These are phyloP conservation scores for Pseudopyricularia javanii DNA, from an alignment of 2,329 filamentous ascomycete genomes.

Conservation along the genomic window DNA sequence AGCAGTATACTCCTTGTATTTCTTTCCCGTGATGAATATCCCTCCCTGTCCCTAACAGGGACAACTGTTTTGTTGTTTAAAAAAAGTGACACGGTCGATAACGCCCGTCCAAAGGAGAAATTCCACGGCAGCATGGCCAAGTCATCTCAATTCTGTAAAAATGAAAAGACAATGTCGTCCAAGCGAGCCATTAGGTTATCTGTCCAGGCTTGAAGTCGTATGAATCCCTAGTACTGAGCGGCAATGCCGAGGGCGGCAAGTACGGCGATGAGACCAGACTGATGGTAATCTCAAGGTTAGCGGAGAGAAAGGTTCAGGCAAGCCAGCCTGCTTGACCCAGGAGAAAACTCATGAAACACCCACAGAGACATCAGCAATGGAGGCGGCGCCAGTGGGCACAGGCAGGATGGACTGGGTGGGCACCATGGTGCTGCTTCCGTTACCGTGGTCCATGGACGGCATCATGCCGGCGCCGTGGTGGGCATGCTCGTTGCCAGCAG, in stretches of 20 bases:
- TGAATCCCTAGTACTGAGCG: not conserved
- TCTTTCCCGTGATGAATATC: too few relatives aligned
- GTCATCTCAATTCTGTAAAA: too few relatives aligned
- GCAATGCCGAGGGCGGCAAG: not conserved
- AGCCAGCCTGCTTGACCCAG: not conserved
- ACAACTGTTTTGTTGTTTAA: not conserved
- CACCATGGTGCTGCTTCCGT: not conserved
- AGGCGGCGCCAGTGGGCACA: not conserved
- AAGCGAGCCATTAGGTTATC: too few relatives aligned
- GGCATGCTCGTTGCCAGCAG: not conserved
- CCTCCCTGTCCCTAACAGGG: not conserved
- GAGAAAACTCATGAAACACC: not conserved
- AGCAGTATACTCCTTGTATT: too few relatives aligned
- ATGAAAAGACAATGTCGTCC: too few relatives aligned
- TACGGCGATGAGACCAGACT: conserved; percentile 1
- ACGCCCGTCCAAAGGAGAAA: too few relatives aligned
- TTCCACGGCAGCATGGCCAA: too few relatives aligned
- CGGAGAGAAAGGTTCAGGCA: not conserved
- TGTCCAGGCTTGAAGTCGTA: too few relatives aligned
- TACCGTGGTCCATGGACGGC: not conserved
- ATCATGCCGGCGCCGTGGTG: not conserved
- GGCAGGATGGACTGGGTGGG: not conserved
- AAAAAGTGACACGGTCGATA: too few relatives aligned
- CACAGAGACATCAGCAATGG: not conserved
- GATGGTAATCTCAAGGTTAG: not conserved